phyloP scores from a whole-genome alignment of 768 basidiomycete genomes.

The Psilocybe sp. region DNA sequence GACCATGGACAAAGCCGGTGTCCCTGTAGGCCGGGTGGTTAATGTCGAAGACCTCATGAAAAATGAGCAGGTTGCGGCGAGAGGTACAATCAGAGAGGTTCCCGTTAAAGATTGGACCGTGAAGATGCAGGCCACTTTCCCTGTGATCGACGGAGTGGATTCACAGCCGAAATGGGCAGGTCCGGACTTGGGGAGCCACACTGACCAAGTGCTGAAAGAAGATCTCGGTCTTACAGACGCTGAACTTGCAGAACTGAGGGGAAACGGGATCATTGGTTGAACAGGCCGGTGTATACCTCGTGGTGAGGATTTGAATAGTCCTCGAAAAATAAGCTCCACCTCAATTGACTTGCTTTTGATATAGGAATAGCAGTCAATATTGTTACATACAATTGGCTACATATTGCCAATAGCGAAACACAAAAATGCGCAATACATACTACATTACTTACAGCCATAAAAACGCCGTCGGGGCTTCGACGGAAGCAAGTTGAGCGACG shows the following conservation, averaged over 20 bases:
- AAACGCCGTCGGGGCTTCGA: conserved; percentile 53
- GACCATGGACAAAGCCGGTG: conserved; percentile 46
- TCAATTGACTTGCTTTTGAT: not conserved
- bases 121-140: conserved; percentile 67
- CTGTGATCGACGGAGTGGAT: conserved; percentile 57
- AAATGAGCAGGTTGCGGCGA: conserved; percentile 49
- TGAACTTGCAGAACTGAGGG: conserved; percentile 36
- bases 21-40: conserved; percentile 65
- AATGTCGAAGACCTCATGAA: conserved; percentile 63
- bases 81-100: conserved; percentile 60
- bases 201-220: conserved; percentile 42
- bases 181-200: conserved; percentile 62
- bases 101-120: conserved; percentile 56
- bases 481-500: conserved; percentile 41
- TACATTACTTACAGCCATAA: conserved; percentile 39
- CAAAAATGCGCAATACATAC: not conserved
- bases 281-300: not conserved
- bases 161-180: conserved; percentile 65
- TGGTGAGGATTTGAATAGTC: not conserved
- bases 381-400: not conserved
- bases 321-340: not conserved
- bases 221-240: conserved; percentile 38
- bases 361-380: not conserved
- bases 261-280: conserved; percentile 41
- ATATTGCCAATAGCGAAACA: conserved; percentile 1